These are phyloP conservation scores for Phoma sp. DNA, from an alignment of 2,329 filamentous ascomycete genomes.

Conservation along the genomic window DNA sequence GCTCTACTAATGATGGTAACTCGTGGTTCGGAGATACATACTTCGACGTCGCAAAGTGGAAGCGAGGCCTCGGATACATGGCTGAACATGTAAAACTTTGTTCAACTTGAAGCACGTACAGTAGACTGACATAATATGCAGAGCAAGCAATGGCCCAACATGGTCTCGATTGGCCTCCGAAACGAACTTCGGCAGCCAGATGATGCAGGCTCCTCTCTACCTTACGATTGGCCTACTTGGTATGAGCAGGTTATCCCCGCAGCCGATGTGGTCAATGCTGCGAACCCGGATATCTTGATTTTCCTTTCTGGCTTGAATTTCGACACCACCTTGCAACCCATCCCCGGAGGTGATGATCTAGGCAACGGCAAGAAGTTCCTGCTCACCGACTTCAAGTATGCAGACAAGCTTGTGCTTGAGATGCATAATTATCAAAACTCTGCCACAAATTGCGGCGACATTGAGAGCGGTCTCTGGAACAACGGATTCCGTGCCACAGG, in stretches of 20 bases:
- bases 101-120: neutral
- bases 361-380: constrained; percentile 57
- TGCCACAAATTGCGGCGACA: constrained; percentile 55
- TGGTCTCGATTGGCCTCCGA: constrained; percentile 63
- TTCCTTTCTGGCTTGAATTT: constrained; percentile 65
- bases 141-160: constrained; percentile 52
- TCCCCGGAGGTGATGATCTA: constrained; percentile 57
- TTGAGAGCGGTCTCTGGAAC: constrained; percentile 56
- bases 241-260: constrained; percentile 59
- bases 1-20: constrained; percentile 57
- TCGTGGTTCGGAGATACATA: constrained; percentile 66
- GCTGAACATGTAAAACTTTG: constrained; percentile 55
- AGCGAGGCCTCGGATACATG: constrained; percentile 66
- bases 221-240: constrained; percentile 65
- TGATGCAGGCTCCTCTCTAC: constrained; percentile 33
- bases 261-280: constrained; percentile 57
- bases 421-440: constrained; percentile 66
- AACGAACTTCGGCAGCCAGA: constrained; percentile 56
- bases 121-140: constrained; percentile 5
- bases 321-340: constrained; percentile 61
- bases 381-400: constrained; percentile 56
- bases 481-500: constrained; percentile 62
- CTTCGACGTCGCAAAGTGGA: constrained; percentile 66
- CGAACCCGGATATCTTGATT: constrained; percentile 61
- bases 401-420: constrained; percentile 64